Percentiles rank a stretch among this genome's conserved stretches.
phyloP scores from a whole-genome alignment of 805 yeast genomes.

The Candida awuae region DNA sequence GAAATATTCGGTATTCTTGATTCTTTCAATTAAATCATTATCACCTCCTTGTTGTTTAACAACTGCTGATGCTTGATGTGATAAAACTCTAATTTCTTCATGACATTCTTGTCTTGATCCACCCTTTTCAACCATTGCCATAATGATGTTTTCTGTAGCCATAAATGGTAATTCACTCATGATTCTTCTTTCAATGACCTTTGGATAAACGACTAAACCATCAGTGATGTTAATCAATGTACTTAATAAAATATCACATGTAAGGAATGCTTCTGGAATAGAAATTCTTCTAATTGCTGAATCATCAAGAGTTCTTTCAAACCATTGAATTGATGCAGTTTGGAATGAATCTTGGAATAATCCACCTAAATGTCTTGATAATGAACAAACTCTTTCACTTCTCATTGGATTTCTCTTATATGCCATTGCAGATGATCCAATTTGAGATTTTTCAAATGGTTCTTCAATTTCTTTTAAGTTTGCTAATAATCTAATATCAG shows the following conservation, averaged over 20 bases:
- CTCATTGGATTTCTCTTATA: constrained; percentile 99
- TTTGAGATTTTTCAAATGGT: constrained; percentile 97
- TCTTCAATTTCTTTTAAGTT: constrained; percentile 96
- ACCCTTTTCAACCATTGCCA: constrained; percentile 99
- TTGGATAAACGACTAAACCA: constrained; percentile 96
- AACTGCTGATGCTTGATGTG: constrained; percentile 95
- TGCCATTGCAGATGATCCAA: constrained; percentile 98
- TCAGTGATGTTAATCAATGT: constrained; percentile 88
- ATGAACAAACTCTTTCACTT: constrained; percentile 97
- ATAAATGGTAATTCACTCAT: constrained; percentile 92
- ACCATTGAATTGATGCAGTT: constrained; percentile 98
- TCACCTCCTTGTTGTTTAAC: constrained; percentile 99
- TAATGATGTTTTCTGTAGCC: constrained; percentile 98
- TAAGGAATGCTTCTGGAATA: constrained; percentile 90
- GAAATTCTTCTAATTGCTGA: constrained; percentile 97
- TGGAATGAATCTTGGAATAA: constrained; percentile 88
- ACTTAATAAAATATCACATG: constrained; percentile 86
- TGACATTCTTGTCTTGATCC: constrained; percentile 98
- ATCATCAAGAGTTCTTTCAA: constrained; percentile 97
- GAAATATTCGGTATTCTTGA: constrained; percentile 70
- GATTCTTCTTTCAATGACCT: constrained; percentile 96
- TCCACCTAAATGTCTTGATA: constrained; percentile 91
- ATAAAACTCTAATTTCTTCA: constrained; percentile 91
- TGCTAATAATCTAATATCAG: constrained; percentile 92
- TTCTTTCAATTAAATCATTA: constrained; percentile 88